phyloP scores from a whole-genome alignment of 2,329 filamentous ascomycete species.

The Hymenoscyphus fraxineus region DNA sequence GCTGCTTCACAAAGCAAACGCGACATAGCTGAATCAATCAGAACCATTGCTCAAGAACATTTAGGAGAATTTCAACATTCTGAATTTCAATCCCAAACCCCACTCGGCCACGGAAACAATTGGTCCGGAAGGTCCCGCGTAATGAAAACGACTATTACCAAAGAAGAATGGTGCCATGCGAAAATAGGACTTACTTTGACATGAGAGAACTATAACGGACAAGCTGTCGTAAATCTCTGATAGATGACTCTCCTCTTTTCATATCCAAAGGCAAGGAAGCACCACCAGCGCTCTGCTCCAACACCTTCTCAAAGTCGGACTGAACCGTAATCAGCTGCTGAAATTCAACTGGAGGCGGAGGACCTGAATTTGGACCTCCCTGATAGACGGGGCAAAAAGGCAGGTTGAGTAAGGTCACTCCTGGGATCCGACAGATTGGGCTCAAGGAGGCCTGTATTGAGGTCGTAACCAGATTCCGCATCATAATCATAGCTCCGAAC shows the following conservation, averaged over 20 bases:
- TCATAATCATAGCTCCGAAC: slow-evolving; percentile 54
- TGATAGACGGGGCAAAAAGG: slow-evolving; percentile 53
- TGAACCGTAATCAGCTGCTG: slow-evolving; percentile 72
- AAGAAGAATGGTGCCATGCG: not conserved
- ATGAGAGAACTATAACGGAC: slow-evolving; percentile 68
- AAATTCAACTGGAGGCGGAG: slow-evolving; percentile 51
- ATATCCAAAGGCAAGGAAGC: slow-evolving; percentile 71
- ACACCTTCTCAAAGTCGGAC: slow-evolving; percentile 69
- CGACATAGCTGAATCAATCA: not conserved
- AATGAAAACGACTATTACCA: not conserved
- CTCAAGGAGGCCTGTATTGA: slow-evolving; percentile 60
- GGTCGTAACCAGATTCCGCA: slow-evolving; percentile 58
- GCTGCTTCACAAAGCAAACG: not conserved
- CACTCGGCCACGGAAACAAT: not conserved
- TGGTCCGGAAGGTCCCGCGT: not conserved
- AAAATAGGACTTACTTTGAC: slow-evolving; percentile 38
- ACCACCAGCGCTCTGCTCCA: slow-evolving; percentile 63
- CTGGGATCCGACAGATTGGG: slow-evolving; percentile 68
- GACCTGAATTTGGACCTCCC: slow-evolving; percentile 6
- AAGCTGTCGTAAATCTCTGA: slow-evolving; percentile 69
- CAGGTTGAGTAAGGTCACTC: slow-evolving; percentile 55
- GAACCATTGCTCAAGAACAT: not conserved
- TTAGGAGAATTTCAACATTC: not conserved
- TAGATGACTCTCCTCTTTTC: slow-evolving; percentile 70
- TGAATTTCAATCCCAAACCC: not conserved